Percentiles rank a stretch among this genome's conserved stretches.
phyloP scores from a whole-genome alignment of 176 grass and related monocot genomes.

The Zea mays region DNA sequence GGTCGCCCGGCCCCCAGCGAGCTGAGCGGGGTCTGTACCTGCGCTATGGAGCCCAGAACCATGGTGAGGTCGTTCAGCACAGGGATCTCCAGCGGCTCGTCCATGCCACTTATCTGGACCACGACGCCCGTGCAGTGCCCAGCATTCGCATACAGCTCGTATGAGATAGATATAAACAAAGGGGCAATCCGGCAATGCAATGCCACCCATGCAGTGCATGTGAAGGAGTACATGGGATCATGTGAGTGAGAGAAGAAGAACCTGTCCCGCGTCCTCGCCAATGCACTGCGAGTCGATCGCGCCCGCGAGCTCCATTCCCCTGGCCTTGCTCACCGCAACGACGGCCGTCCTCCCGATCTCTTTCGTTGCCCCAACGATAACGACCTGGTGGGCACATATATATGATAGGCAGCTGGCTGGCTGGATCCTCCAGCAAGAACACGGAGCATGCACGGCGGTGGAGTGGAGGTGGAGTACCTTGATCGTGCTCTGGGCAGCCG shows the following conservation, averaged over 20 bases:
- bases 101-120: slow-evolving; percentile 71
- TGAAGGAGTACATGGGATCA: too few species aligned
- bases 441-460: background rate
- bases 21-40: slow-evolving; percentile 13
- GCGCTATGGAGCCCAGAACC: slow-evolving; percentile 87
- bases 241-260: slow-evolving; percentile 4
- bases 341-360: slow-evolving; percentile 70
- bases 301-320: slow-evolving; percentile 77
- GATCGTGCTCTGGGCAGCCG: slow-evolving; percentile 49
- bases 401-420: too few species aligned
- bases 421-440: background rate
- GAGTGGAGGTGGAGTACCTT: slow-evolving; percentile 37
- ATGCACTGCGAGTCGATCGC: slow-evolving; percentile 62
- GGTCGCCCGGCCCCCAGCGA: too few species aligned
- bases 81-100: slow-evolving; percentile 84
- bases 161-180: background rate
- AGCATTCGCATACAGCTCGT: background rate
- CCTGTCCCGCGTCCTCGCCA: slow-evolving; percentile 73
- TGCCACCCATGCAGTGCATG: too few species aligned
- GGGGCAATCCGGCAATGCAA: background rate
- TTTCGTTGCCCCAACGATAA: slow-evolving; percentile 71
- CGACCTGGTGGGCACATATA: slow-evolving; percentile 33
- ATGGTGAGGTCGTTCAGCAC: slow-evolving; percentile 90
- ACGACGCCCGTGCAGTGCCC: background rate
- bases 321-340: slow-evolving; percentile 63